Evolutionary conservation across 371 early-diverging fungal species (phyloP).

Genomic region (Mucor piriformis): DNA sequence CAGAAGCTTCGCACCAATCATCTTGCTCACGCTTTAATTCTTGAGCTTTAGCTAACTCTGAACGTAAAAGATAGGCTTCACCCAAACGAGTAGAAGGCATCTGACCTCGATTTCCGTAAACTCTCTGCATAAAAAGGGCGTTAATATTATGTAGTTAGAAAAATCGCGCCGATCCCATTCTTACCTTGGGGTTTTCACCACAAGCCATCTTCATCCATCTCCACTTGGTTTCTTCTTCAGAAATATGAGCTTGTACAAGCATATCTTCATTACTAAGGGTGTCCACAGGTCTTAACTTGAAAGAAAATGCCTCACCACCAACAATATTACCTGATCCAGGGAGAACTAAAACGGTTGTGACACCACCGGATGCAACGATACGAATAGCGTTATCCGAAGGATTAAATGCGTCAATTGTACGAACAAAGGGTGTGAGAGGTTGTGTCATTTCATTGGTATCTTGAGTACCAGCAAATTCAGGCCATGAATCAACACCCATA

Average conservation of each 20-base stretch:
- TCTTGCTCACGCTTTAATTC: conserved; percentile 61
- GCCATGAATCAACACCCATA: conserved; percentile 69
- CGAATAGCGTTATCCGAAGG: conserved; percentile 66
- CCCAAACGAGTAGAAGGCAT: conserved; percentile 62
- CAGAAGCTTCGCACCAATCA: conserved; percentile 77
- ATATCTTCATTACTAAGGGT: conserved; percentile 66
- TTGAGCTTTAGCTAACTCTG: conserved; percentile 63
- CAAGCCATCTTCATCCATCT: conserved; percentile 84
- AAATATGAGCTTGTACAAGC: conserved; percentile 59
- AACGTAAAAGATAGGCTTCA: conserved; percentile 70
- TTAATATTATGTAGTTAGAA: neutral
- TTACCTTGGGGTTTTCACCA: conserved; percentile 79
- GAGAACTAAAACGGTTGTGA: conserved; percentile 75
- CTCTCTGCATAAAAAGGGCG: conserved; percentile 7
- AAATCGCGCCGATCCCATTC: neutral
- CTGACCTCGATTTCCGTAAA: conserved; percentile 32
- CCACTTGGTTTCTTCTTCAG: conserved; percentile 43
- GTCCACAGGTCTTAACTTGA: conserved; percentile 57
- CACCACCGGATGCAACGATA: conserved; percentile 73
- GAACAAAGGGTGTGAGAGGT: conserved; percentile 62
- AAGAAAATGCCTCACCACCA: conserved; percentile 76
- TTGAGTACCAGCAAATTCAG: conserved; percentile 48
- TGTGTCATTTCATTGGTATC: conserved; percentile 74
- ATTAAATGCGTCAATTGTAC: conserved; percentile 62
- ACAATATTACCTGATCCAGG: conserved; percentile 80